A percentile compares a stretch with the other conserved stretches of the same genome.
These are phyloP conservation scores for Lepidium aucheri DNA, from an alignment of 345 rosid genomes.

Conservation along the genomic window DNA sequence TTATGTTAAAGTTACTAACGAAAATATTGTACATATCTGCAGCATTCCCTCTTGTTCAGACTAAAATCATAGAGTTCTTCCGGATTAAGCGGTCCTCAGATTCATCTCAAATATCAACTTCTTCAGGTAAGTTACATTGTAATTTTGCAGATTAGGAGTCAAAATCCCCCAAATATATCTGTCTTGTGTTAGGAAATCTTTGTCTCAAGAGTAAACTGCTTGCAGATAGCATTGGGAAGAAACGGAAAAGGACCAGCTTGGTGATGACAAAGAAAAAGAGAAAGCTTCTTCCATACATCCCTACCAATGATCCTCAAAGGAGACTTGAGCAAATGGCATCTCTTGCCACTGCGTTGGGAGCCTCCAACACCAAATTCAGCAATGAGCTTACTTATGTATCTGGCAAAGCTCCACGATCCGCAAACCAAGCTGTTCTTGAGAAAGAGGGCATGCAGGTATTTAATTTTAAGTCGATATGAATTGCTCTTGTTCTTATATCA, in stretches of 20 bases:
- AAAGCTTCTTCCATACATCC: slow-evolving; percentile 55
- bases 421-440: slow-evolving; percentile 60
- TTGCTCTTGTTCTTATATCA: not conserved
- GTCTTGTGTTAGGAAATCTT: not conserved
- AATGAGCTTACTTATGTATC: slow-evolving; percentile 60
- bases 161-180: not conserved
- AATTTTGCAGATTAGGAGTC: not conserved
- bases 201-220: not conserved
- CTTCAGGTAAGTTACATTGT: slow-evolving; percentile 31
- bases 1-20: not conserved
- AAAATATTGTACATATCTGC: slow-evolving; percentile 1
- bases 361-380: slow-evolving; percentile 55
- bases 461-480: not conserved
- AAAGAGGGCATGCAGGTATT: slow-evolving; percentile 90
- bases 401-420: slow-evolving; percentile 61
- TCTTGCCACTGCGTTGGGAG: slow-evolving; percentile 70
- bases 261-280: slow-evolving; percentile 75
- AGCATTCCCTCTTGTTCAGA: slow-evolving; percentile 74
- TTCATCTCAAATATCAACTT: slow-evolving; percentile 9
- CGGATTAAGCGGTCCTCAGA: slow-evolving; percentile 49
- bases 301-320: slow-evolving; percentile 52
- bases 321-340: slow-evolving; percentile 86
- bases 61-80: slow-evolving; percentile 76
- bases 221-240: slow-evolving; percentile 45
- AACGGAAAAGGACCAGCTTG: slow-evolving; percentile 44